A percentile compares a stretch with the other conserved stretches of the same genome.
phyloP scores from a whole-genome alignment of 768 basidiomycete genomes.

The Lactarius sp. region DNA sequence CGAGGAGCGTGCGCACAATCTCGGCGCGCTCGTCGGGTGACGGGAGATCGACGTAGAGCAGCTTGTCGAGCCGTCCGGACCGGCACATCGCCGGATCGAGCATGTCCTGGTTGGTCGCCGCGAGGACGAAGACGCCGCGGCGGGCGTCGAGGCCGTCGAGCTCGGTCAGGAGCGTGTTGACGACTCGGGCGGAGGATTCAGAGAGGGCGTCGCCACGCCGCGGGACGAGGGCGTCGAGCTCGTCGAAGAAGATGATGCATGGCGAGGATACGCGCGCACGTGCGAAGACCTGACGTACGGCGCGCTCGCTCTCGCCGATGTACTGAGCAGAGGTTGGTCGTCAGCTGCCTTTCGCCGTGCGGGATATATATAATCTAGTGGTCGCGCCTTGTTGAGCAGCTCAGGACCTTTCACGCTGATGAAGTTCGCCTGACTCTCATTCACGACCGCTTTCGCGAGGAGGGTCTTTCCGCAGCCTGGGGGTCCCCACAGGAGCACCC shows the following conservation, averaged over 20 bases:
- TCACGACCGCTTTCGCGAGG: conserved; percentile 96
- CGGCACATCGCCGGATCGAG: conserved; percentile 97
- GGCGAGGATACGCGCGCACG: conserved; percentile 91
- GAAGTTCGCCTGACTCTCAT: conserved; percentile 92
- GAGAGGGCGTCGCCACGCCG: conserved; percentile 82
- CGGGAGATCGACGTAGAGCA: conserved; percentile 90
- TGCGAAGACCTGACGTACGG: conserved; percentile 89
- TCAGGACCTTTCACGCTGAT: conserved; percentile 98
- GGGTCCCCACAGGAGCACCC: conserved; percentile 97
- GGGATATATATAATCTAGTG: background rate
- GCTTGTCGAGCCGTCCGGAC: conserved; percentile 89
- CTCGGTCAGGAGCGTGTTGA: conserved; percentile 91
- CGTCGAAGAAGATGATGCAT: conserved; percentile 94
- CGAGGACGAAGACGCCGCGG: conserved; percentile 96
- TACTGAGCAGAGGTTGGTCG: conserved; percentile 38
- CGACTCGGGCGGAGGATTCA: conserved; percentile 88
- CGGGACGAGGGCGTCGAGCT: conserved; percentile 88
- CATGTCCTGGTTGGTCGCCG: conserved; percentile 94
- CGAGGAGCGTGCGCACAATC: conserved; percentile 70
- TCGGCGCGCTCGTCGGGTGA: conserved; percentile 68
- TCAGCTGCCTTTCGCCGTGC: background rate
- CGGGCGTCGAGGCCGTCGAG: conserved; percentile 93
- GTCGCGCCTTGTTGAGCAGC: conserved; percentile 81
- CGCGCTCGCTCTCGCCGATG: no score
- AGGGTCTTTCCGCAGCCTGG: conserved; percentile 98